Conservation (phyloP, 176 grass and related monocot genomes). For the Tillandsia fasciculata region DNA sequence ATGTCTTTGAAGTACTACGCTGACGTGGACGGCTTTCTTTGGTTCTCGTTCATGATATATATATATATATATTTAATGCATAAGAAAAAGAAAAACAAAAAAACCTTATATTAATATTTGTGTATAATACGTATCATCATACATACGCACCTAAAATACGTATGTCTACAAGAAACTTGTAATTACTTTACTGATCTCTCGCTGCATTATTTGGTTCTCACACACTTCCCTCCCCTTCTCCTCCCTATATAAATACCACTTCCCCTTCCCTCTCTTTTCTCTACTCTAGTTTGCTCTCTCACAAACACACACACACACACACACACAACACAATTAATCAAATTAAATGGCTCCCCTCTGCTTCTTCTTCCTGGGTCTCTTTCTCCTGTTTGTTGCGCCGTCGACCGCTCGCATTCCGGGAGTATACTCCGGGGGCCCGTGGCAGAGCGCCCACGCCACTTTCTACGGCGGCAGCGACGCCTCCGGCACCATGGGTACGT, state of each 20-base stretch:
- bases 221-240: too few species aligned
- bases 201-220: too few species aligned
- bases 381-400: background rate
- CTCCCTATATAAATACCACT: constrained; percentile 6
- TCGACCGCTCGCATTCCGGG: constrained; percentile 2
- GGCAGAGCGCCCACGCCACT: constrained; percentile 22
- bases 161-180: too few species aligned
- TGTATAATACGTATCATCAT: too few species aligned
- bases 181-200: too few species aligned
- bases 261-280: background rate
- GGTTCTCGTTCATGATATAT: too few species aligned
- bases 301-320: background rate
- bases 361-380: background rate
- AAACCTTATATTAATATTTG: too few species aligned
- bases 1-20: too few species aligned
- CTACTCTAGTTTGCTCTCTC: background rate
- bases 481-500: constrained; percentile 24
- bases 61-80: too few species aligned
- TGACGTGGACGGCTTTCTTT: too few species aligned
- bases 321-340: background rate
- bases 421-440: background rate
- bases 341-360: background rate
- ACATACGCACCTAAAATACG: too few species aligned
- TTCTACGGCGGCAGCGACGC: constrained; percentile 25
- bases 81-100: too few species aligned